A percentile compares a stretch with the other conserved stretches of the same genome.
These are phyloP conservation scores for Termitomyces titanicus DNA, from an alignment of 768 basidiomycete genomes.

Conservation along the genomic window DNA sequence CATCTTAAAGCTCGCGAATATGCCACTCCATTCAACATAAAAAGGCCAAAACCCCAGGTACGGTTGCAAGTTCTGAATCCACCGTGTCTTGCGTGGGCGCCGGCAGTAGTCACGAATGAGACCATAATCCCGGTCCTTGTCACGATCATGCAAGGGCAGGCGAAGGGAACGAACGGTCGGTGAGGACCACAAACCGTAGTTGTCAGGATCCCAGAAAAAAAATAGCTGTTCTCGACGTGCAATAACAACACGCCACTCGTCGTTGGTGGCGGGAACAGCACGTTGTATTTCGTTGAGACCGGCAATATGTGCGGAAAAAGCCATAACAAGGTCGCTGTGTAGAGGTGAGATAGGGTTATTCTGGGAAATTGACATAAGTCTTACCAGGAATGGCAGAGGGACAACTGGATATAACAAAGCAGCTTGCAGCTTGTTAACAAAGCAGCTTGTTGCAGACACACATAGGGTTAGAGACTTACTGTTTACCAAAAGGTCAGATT, in stretches of 20 bases:
- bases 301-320: no score
- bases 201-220: not conserved
- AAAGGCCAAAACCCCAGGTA: slow-evolving; percentile 4
- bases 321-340: no score
- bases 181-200: slow-evolving; percentile 2
- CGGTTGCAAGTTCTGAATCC: not conserved
- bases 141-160: not conserved
- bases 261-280: not conserved
- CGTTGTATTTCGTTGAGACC: not conserved
- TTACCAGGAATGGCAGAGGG: no score
- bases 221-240: not conserved
- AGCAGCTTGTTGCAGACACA: no score
- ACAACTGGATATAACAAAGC: no score
- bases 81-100: not conserved
- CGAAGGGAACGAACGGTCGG: not conserved
- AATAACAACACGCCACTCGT: not conserved
- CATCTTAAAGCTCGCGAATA: not conserved
- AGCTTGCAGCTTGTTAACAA: no score
- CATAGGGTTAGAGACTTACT: no score
- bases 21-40: not conserved
- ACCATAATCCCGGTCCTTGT: not conserved
- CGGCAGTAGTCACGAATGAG: not conserved
- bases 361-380: no score
- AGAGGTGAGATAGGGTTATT: no score
- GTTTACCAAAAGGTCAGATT: no score